Conservation (phyloP, 2,329 filamentous ascomycete species). For the Leptographium procerum region DNA sequence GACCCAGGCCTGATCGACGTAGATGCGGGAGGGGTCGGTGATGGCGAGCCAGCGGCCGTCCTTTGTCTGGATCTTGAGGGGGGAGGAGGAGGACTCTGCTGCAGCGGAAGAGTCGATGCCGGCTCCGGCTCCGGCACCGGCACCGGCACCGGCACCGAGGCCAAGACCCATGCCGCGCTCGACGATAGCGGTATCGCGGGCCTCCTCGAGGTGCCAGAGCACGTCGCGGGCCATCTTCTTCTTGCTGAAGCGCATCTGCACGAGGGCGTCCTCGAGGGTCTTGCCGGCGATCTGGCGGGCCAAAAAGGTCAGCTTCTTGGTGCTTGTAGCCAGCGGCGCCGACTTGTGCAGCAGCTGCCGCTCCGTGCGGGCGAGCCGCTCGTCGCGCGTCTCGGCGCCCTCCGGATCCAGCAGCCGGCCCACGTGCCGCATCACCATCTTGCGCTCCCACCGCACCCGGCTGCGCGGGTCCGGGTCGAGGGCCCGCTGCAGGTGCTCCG, state of each 20-base stretch:
- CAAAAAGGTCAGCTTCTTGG: constrained; percentile 84
- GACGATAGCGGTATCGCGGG: constrained; percentile 70
- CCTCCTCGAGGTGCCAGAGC: constrained; percentile 65
- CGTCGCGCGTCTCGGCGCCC: constrained; percentile 39
- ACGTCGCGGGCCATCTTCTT: constrained; percentile 85
- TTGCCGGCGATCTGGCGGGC: constrained; percentile 86
- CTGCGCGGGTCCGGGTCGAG: constrained; percentile 65
- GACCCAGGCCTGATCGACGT: constrained; percentile 89
- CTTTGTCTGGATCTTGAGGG: constrained; percentile 55
- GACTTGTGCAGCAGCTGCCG: constrained; percentile 47
- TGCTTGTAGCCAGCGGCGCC: constrained; percentile 65
- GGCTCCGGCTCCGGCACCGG: not conserved
- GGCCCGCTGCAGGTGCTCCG: constrained; percentile 46
- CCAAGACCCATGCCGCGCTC: constrained; percentile 75
- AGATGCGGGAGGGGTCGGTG: constrained; percentile 67
- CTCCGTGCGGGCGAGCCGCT: constrained; percentile 56
- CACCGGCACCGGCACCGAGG: constrained; percentile 15
- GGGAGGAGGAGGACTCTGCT: too few species aligned
- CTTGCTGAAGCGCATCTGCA: constrained; percentile 90
- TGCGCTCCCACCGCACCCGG: constrained; percentile 67
- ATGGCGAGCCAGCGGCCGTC: constrained; percentile 63
- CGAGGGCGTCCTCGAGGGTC: constrained; percentile 82
- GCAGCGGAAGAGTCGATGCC: too few species aligned
- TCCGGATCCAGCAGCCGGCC: constrained; percentile 53
- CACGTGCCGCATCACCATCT: constrained; percentile 70